These are phyloP conservation scores for Suillus decipiens DNA, from an alignment of 768 basidiomycete species.

Conservation along the genomic window DNA sequence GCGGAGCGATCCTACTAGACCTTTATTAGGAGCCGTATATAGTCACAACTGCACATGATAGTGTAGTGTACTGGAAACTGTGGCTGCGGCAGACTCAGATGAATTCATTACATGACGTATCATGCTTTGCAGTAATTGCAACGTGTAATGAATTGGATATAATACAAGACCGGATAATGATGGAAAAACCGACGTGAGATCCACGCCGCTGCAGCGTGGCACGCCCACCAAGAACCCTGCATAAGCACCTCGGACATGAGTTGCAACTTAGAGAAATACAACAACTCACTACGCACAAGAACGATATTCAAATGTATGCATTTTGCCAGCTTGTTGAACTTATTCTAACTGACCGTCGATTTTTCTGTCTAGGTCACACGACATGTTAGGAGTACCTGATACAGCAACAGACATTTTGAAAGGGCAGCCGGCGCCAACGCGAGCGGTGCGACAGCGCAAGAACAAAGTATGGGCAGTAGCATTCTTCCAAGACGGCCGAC, in stretches of 20 bases:
- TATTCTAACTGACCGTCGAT: background rate
- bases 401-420: background rate
- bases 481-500: conserved; percentile 29
- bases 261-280: background rate
- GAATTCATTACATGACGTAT: background rate
- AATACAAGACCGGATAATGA: background rate
- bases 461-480: conserved; percentile 32
- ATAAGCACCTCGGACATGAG: background rate
- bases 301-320: background rate
- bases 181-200: background rate
- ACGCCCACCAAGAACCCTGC: background rate
- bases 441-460: conserved; percentile 20
- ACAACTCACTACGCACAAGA: background rate
- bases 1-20: no score
- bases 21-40: no score
- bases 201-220: background rate
- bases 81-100: background rate
- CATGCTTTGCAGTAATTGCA: background rate
- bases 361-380: background rate
- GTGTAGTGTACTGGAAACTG: background rate
- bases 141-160: background rate
- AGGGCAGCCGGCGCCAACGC: background rate
- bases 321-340: background rate
- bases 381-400: background rate
- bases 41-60: background rate